A percentile compares a stretch with the other conserved stretches of the same genome.
These are phyloP conservation scores for Aspergillus fumigatus DNA, from an alignment of 2,329 filamentous ascomycete genomes.

Conservation along the genomic window DNA sequence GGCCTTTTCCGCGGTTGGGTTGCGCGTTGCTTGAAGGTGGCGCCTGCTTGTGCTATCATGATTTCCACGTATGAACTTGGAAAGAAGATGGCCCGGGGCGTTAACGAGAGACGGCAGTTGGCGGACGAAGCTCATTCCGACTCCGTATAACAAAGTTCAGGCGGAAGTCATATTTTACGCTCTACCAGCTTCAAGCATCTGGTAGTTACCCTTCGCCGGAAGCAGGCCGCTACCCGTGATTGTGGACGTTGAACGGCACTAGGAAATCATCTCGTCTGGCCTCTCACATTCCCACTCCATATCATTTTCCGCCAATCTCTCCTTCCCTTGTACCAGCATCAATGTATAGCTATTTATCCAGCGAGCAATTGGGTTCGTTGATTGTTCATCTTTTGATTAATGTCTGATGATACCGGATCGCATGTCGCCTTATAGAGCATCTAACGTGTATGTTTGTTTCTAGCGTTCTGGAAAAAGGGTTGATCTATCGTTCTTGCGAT, in stretches of 20 bases:
- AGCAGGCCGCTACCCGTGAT: background rate
- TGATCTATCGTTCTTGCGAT: background rate
- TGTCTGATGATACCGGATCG: slow-evolving; percentile 13
- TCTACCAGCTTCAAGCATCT: background rate
- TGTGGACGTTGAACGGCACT: background rate
- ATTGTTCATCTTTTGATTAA: slow-evolving; percentile 1
- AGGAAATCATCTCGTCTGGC: background rate
- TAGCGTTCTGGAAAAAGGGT: background rate
- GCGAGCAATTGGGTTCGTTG: slow-evolving; percentile 9
- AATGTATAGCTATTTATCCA: slow-evolving; percentile 20
- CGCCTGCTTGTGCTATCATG: slow-evolving; percentile 97
- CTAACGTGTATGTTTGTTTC: background rate
- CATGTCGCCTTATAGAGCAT: background rate
- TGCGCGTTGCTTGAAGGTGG: slow-evolving; percentile 86
- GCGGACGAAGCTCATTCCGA: slow-evolving; percentile 16
- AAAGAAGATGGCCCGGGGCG: slow-evolving; percentile 75
- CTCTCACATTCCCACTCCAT: slow-evolving; percentile 5
- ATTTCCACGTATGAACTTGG: slow-evolving; percentile 97
- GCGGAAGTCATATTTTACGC: background rate
- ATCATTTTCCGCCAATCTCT: slow-evolving; percentile 9
- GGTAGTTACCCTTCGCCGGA: background rate
- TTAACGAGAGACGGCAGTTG: slow-evolving; percentile 58
- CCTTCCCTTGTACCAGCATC: slow-evolving; percentile 14
- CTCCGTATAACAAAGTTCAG: slow-evolving; percentile 12
- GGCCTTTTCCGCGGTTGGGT: slow-evolving; percentile 92